Evolutionary conservation across 495 filamentous ascomycete genomes (phyloP).

Genomic region (Astrothelium macrocarpum): DNA sequence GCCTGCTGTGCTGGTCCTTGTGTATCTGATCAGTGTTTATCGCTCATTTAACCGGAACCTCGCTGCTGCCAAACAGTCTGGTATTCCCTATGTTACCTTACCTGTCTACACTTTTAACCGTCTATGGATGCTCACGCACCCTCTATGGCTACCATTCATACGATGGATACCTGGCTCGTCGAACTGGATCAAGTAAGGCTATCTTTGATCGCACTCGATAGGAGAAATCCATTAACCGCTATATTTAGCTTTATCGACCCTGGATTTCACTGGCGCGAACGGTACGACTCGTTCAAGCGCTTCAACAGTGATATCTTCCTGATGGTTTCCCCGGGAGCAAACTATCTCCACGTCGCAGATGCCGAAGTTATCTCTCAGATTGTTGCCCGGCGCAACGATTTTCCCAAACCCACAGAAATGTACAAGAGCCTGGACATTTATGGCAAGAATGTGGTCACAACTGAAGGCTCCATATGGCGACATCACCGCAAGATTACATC

Average conservation of each 20-base stretch:
- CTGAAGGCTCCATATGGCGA: conserved; percentile 54
- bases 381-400: conserved; percentile 50
- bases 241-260: conserved; percentile 24
- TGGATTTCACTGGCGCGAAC: conserved; percentile 35
- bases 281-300: conserved; percentile 34
- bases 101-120: conserved; percentile 31
- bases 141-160: conserved; percentile 42
- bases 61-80: conserved; percentile 29
- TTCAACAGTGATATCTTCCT: conserved; percentile 46
- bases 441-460: conserved; percentile 54
- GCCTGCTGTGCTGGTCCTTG: conserved; percentile 11
- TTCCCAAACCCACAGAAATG: conserved; percentile 53
- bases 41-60: conserved; percentile 26
- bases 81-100: conserved; percentile 28
- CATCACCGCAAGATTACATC: conserved; percentile 59
- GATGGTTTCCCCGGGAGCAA: conserved; percentile 39
- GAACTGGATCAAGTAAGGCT: conserved; percentile 40
- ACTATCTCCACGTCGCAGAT: conserved; percentile 43
- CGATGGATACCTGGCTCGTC: conserved; percentile 37
- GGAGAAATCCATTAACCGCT: not conserved
- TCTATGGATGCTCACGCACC: conserved; percentile 42
- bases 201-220: not conserved
- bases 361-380: conserved; percentile 53
- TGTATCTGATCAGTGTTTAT: conserved; percentile 19
- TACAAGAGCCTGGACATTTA: conserved; percentile 52